phyloP scores from a whole-genome alignment of 164 flowering plant genomes.

The Vitis amurensis region DNA sequence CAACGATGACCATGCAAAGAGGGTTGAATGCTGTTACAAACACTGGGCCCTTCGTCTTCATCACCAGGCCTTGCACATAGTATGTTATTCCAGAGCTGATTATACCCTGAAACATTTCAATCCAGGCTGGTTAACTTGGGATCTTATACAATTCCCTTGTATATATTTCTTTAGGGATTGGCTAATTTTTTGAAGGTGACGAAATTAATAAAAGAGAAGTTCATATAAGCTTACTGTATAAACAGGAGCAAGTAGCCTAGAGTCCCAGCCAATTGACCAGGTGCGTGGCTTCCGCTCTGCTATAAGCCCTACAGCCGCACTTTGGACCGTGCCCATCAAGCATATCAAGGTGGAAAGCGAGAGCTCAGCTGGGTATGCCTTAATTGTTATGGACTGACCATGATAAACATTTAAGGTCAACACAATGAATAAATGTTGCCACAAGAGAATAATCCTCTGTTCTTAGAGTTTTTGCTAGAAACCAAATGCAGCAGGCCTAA shows the following conservation, averaged over 20 bases:
- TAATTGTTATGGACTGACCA: conserved; percentile 42
- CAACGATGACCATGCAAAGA: conserved; percentile 28
- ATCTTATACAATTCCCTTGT: too few species aligned
- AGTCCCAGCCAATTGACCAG: conserved; percentile 25
- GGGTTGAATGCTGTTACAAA: conserved; percentile 32
- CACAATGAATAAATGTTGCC: not conserved
- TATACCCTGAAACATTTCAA: conserved; percentile 22
- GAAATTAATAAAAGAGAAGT: not conserved
- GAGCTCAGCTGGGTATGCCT: conserved; percentile 33
- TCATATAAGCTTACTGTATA: conserved; percentile 25
- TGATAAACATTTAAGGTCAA: not conserved
- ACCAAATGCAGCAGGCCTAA: too few species aligned
- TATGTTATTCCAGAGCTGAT: conserved; percentile 27
- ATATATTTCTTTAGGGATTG: too few species aligned
- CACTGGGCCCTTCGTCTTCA: conserved; percentile 32
- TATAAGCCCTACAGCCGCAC: conserved; percentile 13
- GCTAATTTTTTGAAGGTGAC: too few species aligned
- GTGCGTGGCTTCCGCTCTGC: conserved; percentile 20
- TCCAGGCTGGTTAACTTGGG: too few species aligned
- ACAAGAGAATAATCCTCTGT: too few species aligned
- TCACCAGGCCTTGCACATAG: conserved; percentile 19
- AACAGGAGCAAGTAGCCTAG: conserved; percentile 17
- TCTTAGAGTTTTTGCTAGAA: too few species aligned
- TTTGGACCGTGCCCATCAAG: conserved; percentile 20
- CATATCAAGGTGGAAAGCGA: conserved; percentile 33